Percentiles rank a stretch among this genome's conserved stretches.
Evolutionary conservation across 805 yeast genomes (phyloP).

Genomic region (Wickerhamomyces chambardii): DNA sequence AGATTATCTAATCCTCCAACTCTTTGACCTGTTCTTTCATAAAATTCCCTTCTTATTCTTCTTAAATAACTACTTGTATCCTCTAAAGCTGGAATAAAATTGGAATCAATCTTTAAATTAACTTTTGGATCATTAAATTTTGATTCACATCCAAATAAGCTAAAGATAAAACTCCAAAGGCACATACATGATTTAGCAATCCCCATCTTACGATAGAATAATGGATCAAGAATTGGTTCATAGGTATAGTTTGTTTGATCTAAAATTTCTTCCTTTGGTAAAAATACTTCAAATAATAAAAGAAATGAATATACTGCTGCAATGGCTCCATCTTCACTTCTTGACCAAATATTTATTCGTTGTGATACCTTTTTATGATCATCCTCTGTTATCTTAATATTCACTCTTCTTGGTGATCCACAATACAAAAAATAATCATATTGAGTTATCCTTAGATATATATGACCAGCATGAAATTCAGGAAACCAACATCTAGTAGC

Average conservation of each 20-base stretch:
- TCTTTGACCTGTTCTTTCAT: constrained; percentile 4
- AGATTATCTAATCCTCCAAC: background rate
- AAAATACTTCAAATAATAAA: constrained; percentile 39
- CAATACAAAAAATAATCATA: constrained; percentile 59
- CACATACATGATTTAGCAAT: constrained; percentile 18
- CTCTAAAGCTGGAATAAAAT: background rate
- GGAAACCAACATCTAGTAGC: constrained; percentile 45
- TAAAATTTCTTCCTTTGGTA: constrained; percentile 24
- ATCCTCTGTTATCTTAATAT: constrained; percentile 33
- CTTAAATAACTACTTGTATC: background rate
- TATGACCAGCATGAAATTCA: constrained; percentile 50
- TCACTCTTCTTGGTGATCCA: constrained; percentile 60
- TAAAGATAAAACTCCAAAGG: constrained; percentile 33
- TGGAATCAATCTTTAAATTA: no score
- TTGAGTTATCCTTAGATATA: constrained; percentile 46
- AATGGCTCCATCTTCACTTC: constrained; percentile 25
- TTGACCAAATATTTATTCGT: constrained; percentile 35
- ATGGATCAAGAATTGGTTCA: constrained; percentile 19
- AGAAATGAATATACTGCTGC: constrained; percentile 40
- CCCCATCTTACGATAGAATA: constrained; percentile 19
- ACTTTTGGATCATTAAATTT: constrained; percentile 6
- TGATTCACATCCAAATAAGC: constrained; percentile 26
- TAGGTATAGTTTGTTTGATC: constrained; percentile 4
- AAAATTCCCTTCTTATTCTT: background rate
- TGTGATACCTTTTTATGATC: constrained; percentile 29